A percentile compares a stretch with the other conserved stretches of the same genome.
These are phyloP conservation scores for Daldinia concentrica DNA, from an alignment of 495 filamentous ascomycete species.

Conservation along the genomic window DNA sequence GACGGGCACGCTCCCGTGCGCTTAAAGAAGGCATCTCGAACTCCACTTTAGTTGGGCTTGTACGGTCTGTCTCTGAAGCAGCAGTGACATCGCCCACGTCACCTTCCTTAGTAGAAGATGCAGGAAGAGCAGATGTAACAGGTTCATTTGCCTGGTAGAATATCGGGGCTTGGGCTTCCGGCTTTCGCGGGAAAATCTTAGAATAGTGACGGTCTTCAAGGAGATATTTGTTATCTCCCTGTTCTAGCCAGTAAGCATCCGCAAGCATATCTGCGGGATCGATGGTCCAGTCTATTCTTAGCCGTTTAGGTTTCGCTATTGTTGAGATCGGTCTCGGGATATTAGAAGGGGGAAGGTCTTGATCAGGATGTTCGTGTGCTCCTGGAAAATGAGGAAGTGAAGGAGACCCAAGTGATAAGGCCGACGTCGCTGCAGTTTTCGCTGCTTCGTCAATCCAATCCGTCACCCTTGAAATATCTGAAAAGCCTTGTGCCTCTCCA, in stretches of 20 bases:
- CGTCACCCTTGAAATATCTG: constrained; percentile 72
- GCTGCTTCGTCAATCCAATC: constrained; percentile 79
- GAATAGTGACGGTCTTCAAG: constrained; percentile 78
- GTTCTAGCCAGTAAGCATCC: constrained; percentile 86
- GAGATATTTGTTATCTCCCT: constrained; percentile 74
- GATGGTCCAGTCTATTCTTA: constrained; percentile 80
- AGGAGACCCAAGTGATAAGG: constrained; percentile 16
- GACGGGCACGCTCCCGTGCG: constrained; percentile 56
- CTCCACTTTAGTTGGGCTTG: constrained; percentile 43
- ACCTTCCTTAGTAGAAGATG: constrained; percentile 19
- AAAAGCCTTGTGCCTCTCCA: constrained; percentile 77
- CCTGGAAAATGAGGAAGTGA: constrained; percentile 64
- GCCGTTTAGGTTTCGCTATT: constrained; percentile 64
- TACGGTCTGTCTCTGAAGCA: constrained; percentile 40
- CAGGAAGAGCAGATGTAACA: constrained; percentile 6
- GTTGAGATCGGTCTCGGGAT: constrained; percentile 44
- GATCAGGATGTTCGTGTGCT: constrained; percentile 47
- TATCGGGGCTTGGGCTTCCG: constrained; percentile 32
- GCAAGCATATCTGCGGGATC: constrained; percentile 82
- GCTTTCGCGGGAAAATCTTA: constrained; percentile 67
- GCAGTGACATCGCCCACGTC: constrained; percentile 24
- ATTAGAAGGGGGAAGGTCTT: constrained; percentile 48
- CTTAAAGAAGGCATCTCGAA: constrained; percentile 42
- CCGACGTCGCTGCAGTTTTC: constrained; percentile 53
- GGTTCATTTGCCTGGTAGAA: constrained; percentile 29